Evolutionary conservation across 371 early-diverging fungal genomes (phyloP).

Genomic region (Mortierella sp.): DNA sequence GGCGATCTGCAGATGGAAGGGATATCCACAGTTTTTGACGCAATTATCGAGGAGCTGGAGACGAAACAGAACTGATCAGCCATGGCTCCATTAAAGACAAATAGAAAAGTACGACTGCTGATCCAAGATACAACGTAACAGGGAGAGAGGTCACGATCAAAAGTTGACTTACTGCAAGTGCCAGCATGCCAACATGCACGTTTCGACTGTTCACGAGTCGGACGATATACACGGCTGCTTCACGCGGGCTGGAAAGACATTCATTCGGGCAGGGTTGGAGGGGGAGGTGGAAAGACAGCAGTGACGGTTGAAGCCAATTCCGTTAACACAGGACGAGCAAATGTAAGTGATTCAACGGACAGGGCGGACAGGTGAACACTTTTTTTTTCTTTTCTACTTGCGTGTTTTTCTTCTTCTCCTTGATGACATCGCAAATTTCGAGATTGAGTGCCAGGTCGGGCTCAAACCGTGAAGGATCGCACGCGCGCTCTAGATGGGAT

Average conservation of each 20-base stretch:
- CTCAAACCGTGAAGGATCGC: conserved; percentile 73
- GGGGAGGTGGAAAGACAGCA: not conserved
- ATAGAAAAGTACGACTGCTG: not conserved
- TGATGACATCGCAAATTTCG: conserved; percentile 94
- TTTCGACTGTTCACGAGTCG: conserved; percentile 80
- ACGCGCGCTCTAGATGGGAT: conserved; percentile 74
- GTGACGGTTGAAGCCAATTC: not conserved
- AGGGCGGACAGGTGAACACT: no score
- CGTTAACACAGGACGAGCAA: no score
- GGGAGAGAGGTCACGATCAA: no score
- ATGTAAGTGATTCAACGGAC: not conserved
- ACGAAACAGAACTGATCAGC: not conserved
- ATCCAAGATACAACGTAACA: not conserved
- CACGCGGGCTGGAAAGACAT: conserved; percentile 74
- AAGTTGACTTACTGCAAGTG: conserved; percentile 68
- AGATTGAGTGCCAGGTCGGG: conserved; percentile 90
- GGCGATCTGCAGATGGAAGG: conserved; percentile 93
- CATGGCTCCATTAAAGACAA: not conserved
- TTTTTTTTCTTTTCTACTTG: conserved; percentile 51
- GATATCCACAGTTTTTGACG: conserved; percentile 96
- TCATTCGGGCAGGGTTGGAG: no score
- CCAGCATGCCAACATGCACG: conserved; percentile 73
- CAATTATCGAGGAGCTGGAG: conserved; percentile 88
- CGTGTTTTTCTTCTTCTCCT: conserved; percentile 86
- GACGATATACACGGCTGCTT: conserved; percentile 86